Conservation (phyloP, 1,284 basidiomycete genomes). For the Xerocomus minutiporus region DNA sequence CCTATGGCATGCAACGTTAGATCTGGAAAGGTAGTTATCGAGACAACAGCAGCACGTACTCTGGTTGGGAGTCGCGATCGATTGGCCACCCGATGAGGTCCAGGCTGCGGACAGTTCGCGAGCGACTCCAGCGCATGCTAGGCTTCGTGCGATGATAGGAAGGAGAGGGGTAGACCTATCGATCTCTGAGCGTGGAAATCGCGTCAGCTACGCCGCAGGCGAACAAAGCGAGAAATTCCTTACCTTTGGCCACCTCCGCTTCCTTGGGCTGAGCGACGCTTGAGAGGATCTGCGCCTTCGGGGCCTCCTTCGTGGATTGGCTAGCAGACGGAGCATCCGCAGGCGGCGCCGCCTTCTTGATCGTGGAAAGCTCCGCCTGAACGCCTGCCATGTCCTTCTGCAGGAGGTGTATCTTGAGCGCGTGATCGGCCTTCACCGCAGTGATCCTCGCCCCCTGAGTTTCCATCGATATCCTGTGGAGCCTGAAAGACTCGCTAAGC, state of each 20-base stretch:
- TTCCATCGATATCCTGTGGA: slow-evolving; percentile 9
- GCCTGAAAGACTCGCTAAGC: slow-evolving; percentile 8
- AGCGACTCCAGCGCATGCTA: background rate
- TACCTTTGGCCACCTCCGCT: slow-evolving; percentile 7
- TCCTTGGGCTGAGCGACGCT: slow-evolving; percentile 1
- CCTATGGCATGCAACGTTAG: background rate
- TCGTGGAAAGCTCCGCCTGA: slow-evolving; percentile 6
- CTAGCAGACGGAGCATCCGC: background rate
- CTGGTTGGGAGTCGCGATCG: background rate
- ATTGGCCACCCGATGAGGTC: background rate
- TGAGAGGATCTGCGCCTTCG: background rate
- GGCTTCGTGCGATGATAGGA: background rate
- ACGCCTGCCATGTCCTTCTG: slow-evolving; percentile 15
- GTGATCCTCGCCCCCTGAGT: slow-evolving; percentile 17
- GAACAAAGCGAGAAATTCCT: background rate
- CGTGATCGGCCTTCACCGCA: slow-evolving; percentile 19
- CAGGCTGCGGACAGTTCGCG: background rate
- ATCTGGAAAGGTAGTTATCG: background rate
- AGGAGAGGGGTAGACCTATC: background rate
- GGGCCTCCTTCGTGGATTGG: slow-evolving; percentile 6
- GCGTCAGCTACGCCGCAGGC: slow-evolving; percentile 1
- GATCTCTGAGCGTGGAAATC: background rate
- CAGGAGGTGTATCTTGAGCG: slow-evolving; percentile 18
- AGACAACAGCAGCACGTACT: background rate
- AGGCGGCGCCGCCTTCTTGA: slow-evolving; percentile 10